Percentiles rank a stretch among this genome's conserved stretches.
phyloP scores from a whole-genome alignment of 2,329 filamentous ascomycete species.

The Aaosphaeria pasadenensis region DNA sequence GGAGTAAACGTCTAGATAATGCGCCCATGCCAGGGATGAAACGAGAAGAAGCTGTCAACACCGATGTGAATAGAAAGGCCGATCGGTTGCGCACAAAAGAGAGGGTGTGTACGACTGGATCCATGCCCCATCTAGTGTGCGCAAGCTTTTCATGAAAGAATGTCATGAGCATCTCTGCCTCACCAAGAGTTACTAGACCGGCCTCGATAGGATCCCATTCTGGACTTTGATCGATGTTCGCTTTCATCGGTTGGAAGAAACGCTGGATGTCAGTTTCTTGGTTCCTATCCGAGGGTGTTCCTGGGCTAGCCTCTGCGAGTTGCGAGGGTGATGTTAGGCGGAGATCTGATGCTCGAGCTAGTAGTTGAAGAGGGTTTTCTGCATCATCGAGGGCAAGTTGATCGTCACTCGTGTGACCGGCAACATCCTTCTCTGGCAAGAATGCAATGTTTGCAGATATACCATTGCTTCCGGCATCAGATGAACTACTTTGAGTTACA shows the following conservation, averaged over 20 bases:
- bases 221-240: constrained; percentile 60
- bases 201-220: constrained; percentile 68
- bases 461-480: constrained; percentile 3
- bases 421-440: constrained; percentile 20
- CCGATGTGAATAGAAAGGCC: constrained; percentile 69
- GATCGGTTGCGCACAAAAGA: constrained; percentile 66
- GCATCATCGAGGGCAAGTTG: constrained; percentile 65
- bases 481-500: constrained; percentile 1
- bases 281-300: constrained; percentile 27
- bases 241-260: constrained; percentile 66
- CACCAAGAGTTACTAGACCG: constrained; percentile 64
- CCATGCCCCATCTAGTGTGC: constrained; percentile 72
- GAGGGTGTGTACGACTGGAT: constrained; percentile 63
- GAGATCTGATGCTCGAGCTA: constrained; percentile 70
- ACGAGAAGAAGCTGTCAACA: constrained; percentile 65
- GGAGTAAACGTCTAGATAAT: constrained; percentile 62
- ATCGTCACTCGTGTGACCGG: constrained; percentile 32
- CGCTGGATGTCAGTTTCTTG: constrained; percentile 53
- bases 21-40: constrained; percentile 64
- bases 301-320: constrained; percentile 17
- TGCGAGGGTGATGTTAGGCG: constrained; percentile 47
- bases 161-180: constrained; percentile 62
- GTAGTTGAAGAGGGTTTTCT: constrained; percentile 70
- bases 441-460: constrained; percentile 8
- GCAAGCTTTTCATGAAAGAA: constrained; percentile 71